Percentiles rank a stretch among this genome's conserved stretches.
phyloP scores from a whole-genome alignment of 108 stramenopile genomes.

The Skeletonema menzelii region DNA sequence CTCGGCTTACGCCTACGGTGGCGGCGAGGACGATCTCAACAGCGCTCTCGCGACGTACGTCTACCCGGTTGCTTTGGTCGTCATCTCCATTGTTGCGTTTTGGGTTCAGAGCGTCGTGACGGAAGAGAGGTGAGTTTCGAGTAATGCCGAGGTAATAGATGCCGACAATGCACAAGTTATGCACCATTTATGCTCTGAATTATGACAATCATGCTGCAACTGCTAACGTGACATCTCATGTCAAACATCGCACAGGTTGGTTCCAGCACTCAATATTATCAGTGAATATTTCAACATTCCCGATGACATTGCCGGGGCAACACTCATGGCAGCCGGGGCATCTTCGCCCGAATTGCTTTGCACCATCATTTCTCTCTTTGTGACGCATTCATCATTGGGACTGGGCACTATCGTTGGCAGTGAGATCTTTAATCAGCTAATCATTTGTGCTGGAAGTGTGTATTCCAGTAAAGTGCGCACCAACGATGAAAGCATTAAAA shows the following conservation, averaged over 20 bases:
- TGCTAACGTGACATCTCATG: background rate
- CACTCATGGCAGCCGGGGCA: conserved; percentile 84
- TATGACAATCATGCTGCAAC: background rate
- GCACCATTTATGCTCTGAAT: no score
- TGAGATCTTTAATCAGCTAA: conserved; percentile 87
- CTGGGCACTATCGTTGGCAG: conserved; percentile 69
- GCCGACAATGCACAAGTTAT: no score
- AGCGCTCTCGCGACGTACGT: background rate
- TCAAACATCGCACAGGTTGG: conserved; percentile 37
- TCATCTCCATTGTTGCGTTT: conserved; percentile 53
- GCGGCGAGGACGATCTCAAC: background rate
- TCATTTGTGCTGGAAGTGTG: conserved; percentile 82
- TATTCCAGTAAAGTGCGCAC: conserved; percentile 40
- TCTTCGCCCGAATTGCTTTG: conserved; percentile 75
- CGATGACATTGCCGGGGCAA: conserved; percentile 82
- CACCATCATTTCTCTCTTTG: conserved; percentile 72
- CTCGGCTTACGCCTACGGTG: background rate
- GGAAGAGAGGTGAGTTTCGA: conserved; percentile 53
- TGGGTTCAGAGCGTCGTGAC: conserved; percentile 76
- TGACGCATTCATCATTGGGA: conserved; percentile 81
- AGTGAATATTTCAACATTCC: conserved; percentile 64
- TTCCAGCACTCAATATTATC: conserved; percentile 84
- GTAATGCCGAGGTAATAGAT: background rate
- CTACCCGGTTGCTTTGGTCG: conserved; percentile 25
- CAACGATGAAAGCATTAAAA: conserved; percentile 7